These are phyloP conservation scores for Entamoeba histolytica DNA, from an alignment of 208 protist species.

Conservation along the genomic window DNA sequence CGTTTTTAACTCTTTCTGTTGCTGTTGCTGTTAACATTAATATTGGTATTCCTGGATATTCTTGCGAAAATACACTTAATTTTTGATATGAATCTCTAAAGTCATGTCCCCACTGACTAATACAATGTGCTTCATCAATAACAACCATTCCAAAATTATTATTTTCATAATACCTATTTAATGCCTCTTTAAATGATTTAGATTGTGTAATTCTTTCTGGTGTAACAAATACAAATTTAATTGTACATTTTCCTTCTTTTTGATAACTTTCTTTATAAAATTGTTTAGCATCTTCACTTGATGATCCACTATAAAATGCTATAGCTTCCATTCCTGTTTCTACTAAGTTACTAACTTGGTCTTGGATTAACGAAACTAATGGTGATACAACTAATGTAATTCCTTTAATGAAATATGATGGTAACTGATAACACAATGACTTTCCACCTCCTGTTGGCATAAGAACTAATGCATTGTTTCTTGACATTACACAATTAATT, in stretches of 20 bases:
- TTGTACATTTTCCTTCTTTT: not conserved
- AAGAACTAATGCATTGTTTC: not conserved
- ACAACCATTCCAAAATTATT: not conserved
- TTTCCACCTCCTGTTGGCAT: conserved; percentile 10
- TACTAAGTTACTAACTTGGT: conserved; percentile 5
- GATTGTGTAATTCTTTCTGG: conserved; percentile 27
- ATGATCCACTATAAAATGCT: not conserved
- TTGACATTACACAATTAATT: not conserved
- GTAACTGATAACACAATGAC: conserved; percentile 8
- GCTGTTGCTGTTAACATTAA: conserved; percentile 41
- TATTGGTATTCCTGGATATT: conserved; percentile 29
- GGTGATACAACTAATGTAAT: conserved; percentile 11
- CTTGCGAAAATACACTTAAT: conserved; percentile 1
- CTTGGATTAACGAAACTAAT: conserved; percentile 8
- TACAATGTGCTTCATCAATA: conserved; percentile 31
- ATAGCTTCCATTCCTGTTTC: not conserved
- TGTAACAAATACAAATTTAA: conserved; percentile 39
- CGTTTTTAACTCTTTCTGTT: conserved; percentile 19
- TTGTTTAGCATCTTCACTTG: not conserved
- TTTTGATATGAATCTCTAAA: conserved; percentile 32
- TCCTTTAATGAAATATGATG: not conserved
- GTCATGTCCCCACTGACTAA: conserved; percentile 38
- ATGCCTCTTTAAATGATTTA: not conserved
- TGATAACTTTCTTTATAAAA: not conserved
- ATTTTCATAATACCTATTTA: not conserved